Conservation (phyloP, 2,329 filamentous ascomycete genomes). For the Colletotrichum liaoningense region DNA sequence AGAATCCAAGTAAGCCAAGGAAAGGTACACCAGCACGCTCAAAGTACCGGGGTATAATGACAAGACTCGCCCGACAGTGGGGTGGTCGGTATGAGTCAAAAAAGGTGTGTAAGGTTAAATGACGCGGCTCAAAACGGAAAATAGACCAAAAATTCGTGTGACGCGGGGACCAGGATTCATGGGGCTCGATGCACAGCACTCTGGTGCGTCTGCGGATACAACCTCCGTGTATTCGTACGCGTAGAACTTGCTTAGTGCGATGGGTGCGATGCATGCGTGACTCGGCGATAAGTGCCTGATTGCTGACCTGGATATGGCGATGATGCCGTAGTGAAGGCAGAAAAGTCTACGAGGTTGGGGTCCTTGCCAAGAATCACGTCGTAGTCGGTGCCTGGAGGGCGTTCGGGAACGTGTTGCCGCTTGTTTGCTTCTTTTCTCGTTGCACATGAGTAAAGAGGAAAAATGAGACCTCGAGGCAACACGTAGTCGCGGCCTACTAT, state of each 20-base stretch:
- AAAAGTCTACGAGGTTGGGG: neutral
- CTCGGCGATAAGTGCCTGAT: slow-evolving; percentile 17
- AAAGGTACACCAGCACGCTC: neutral
- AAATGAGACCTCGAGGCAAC: neutral
- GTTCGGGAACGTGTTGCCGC: neutral
- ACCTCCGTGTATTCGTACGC: neutral
- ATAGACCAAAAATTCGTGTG: slow-evolving; percentile 1
- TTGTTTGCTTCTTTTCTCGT: neutral
- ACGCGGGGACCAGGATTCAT: neutral
- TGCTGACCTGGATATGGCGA: slow-evolving; percentile 1
- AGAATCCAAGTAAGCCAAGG: slow-evolving; percentile 6
- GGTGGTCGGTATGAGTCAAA: slow-evolving; percentile 29
- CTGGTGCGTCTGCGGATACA: neutral
- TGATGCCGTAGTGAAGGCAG: slow-evolving; percentile 9
- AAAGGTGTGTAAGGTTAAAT: slow-evolving; percentile 7
- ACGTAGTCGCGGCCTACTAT: neutral
- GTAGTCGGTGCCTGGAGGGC: neutral
- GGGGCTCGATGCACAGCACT: neutral
- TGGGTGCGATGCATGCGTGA: neutral
- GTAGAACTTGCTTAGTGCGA: neutral
- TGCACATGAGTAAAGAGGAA: neutral
- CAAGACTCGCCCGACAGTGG: slow-evolving; percentile 4
- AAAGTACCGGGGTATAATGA: neutral
- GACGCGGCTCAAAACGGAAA: slow-evolving; percentile 30
- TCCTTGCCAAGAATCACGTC: neutral